Base-by-base conservation (phyloP, 1,284 basidiomycete species). In the Cerrena zonata region DNA sequence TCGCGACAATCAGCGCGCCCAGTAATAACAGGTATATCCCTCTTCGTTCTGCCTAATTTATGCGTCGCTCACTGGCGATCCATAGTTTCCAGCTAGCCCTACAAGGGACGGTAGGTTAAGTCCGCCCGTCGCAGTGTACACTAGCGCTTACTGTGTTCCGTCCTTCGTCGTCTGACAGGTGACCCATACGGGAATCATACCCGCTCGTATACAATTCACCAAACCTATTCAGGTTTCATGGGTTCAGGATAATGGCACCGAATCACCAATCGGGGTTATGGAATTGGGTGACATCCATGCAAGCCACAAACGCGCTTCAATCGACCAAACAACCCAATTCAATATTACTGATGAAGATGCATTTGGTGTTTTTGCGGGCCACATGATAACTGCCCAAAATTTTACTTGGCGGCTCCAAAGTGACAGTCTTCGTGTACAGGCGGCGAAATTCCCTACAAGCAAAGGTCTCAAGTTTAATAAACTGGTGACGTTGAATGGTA, bases 401-500 rank as follows among this genome's bases (percentile, higher is more conserved):
- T 89, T 90, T 60, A 89, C 82, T 2, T 91, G 88, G 89, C 74
- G 75, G 53, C 66, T 91, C 46, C 61, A 69, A 21, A 84, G 78
- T 56, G 65, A 76, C 34, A 74, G 77, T 58, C 71, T 90, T 44
- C 72, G 73, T 22, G 85, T 84, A 4, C 81, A 85, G 55, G 88
- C 89, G 2, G 69, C 80, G 58, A 82, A 80, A 57, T 85, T 87
- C 58, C 84, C 84, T 2, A 70, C 76, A 11, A 75, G 80, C 2
- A 77, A 80, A 58, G 79, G 79, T 1, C 72, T 88, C 53, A 72
- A 72, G 4, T 86, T 87, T 60, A 69, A 77, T 57, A 87, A 88
- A 64, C 60, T 68, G 2, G 50, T 86, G 27, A 77, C 72, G 0
- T 65, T 86, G 45, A 75, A 75, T 49, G 82, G 84, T n/a, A 80